A percentile compares a stretch with the other conserved stretches of the same genome.
Conservation (phyloP, 2,329 filamentous ascomycete species). For the Colletotrichum gloeosporioides region DNA sequence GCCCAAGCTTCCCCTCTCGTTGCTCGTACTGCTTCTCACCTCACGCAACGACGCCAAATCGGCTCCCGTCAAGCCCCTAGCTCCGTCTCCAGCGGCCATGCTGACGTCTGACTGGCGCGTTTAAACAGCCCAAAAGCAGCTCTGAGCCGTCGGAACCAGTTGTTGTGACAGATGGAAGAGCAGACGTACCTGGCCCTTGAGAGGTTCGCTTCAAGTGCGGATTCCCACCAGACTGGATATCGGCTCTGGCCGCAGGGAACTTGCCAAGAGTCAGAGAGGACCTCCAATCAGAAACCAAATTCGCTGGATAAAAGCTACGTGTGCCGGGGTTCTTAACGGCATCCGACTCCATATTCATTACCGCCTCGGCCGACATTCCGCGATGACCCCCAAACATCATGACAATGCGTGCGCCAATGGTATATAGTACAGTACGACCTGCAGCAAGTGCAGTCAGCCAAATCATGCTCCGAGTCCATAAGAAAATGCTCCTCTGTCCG, state of each 20-base stretch:
- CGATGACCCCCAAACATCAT: background rate
- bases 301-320: background rate
- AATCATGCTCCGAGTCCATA: background rate
- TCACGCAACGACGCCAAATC: background rate
- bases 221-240: background rate
- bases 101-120: slow-evolving; percentile 6
- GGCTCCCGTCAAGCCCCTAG: background rate
- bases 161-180: background rate
- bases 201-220: background rate
- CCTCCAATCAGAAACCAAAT: background rate
- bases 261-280: background rate
- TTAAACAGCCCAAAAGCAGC: background rate
- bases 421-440: slow-evolving; percentile 13
- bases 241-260: background rate
- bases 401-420: background rate
- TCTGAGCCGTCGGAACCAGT: background rate
- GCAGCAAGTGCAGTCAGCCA: slow-evolving; percentile 6
- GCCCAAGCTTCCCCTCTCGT: background rate
- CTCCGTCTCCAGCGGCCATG: background rate
- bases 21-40: background rate
- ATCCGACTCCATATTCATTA: background rate
- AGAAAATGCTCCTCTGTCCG: background rate
- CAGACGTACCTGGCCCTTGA: background rate
- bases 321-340: background rate
- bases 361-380: slow-evolving; percentile 8